Evolutionary conservation across 257 asterid species (phyloP).

Genomic region (Nemophila menziesii): DNA sequence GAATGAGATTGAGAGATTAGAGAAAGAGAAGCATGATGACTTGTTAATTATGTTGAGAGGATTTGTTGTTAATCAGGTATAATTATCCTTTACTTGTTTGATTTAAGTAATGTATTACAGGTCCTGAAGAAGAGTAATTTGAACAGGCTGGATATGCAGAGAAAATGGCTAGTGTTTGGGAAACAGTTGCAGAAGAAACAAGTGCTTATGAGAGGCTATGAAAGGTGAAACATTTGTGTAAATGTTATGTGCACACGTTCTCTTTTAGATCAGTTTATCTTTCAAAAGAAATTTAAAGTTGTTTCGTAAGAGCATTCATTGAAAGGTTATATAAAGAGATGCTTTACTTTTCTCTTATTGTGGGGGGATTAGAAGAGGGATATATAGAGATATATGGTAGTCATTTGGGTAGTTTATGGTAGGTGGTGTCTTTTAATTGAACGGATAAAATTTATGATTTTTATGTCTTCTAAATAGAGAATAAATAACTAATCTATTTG

Average conservation of each 20-base stretch:
- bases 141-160: conserved; percentile 90
- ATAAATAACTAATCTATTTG: too few relatives aligned
- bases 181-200: conserved; percentile 76
- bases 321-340: too few relatives aligned
- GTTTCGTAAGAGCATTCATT: too few relatives aligned
- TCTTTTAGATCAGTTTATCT: conserved; percentile 10
- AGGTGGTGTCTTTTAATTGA: too few relatives aligned
- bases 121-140: conserved; percentile 8
- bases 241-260: too few relatives aligned
- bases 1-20: conserved; percentile 85
- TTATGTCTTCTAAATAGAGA: too few relatives aligned
- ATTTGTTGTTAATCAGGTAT: conserved; percentile 87
- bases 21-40: conserved; percentile 75
- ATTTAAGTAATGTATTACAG: background rate
- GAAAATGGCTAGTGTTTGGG: conserved; percentile 88
- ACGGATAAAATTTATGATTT: too few relatives aligned
- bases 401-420: too few relatives aligned
- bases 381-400: too few relatives aligned
- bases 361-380: too few relatives aligned
- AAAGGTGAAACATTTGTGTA: conserved; percentile 17
- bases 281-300: too few relatives aligned
- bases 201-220: conserved; percentile 36
- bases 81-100: background rate
- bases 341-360: too few relatives aligned
- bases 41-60: conserved; percentile 83